phyloP scores from a whole-genome alignment of 768 basidiomycete genomes.

The Podaxis sp. region DNA sequence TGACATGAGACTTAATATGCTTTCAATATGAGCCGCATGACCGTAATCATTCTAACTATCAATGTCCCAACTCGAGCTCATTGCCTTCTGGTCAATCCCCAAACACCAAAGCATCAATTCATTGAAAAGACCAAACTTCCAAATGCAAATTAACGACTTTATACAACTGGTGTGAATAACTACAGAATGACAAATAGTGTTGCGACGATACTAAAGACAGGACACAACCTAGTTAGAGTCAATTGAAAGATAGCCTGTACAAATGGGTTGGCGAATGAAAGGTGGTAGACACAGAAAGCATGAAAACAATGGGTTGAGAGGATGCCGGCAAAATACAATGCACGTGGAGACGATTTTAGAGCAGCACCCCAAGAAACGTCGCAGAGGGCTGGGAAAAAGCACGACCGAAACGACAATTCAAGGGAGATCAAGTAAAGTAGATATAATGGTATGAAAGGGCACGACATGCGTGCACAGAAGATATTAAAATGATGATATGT shows the following conservation, averaged over 20 bases:
- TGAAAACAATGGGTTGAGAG: slow-evolving; percentile 53
- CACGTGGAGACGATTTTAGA: slow-evolving; percentile 45
- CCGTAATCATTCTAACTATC: not conserved
- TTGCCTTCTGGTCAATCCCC: not conserved
- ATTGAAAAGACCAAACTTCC: slow-evolving; percentile 11
- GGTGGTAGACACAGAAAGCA: slow-evolving; percentile 47
- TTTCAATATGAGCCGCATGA: not conserved
- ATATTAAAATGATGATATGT: slow-evolving; percentile 43
- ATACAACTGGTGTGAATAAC: slow-evolving; percentile 62
- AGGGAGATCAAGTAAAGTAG: slow-evolving; percentile 39
- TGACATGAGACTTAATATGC: not conserved
- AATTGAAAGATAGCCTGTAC: slow-evolving; percentile 57
- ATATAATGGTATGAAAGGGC: slow-evolving; percentile 39
- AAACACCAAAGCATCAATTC: not conserved
- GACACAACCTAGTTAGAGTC: slow-evolving; percentile 54
- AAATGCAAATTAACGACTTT: slow-evolving; percentile 47
- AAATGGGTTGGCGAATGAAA: slow-evolving; percentile 48
- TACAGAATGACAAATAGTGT: slow-evolving; percentile 72
- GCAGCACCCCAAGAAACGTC: slow-evolving; percentile 34
- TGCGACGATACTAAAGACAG: slow-evolving; percentile 67
- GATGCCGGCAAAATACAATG: slow-evolving; percentile 77
- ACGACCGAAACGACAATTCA: slow-evolving; percentile 42
- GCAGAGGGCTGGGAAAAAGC: slow-evolving; percentile 36
- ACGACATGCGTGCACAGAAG: slow-evolving; percentile 24
- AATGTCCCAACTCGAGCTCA: not conserved